Evolutionary conservation across 2,329 filamentous ascomycete species (phyloP).

Genomic region (Fusarium sp.): DNA sequence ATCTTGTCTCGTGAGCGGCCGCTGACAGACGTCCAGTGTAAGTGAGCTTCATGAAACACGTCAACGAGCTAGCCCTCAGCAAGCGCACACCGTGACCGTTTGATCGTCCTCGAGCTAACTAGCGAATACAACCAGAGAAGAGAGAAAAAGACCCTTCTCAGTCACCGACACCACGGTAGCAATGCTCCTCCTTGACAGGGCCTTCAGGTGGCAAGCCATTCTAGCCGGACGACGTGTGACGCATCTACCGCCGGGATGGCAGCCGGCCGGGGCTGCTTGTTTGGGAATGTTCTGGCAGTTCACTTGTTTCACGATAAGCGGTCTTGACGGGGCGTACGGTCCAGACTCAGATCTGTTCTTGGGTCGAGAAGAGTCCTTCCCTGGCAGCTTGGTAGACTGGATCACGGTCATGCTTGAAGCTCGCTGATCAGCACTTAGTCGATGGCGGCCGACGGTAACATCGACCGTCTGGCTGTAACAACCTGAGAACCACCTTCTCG

Average conservation of each 20-base stretch:
- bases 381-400: slow-evolving; percentile 9
- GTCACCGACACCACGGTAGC: not conserved
- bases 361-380: slow-evolving; percentile 14
- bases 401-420: slow-evolving; percentile 18
- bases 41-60: slow-evolving; percentile 33
- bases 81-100: slow-evolving; percentile 24
- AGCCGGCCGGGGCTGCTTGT: slow-evolving; percentile 37
- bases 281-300: slow-evolving; percentile 32
- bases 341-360: slow-evolving; percentile 33
- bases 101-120: slow-evolving; percentile 4
- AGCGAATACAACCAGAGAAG: slow-evolving; percentile 3
- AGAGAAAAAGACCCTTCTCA: not conserved
- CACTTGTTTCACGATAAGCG: slow-evolving; percentile 43
- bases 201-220: slow-evolving; percentile 24
- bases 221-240: slow-evolving; percentile 14
- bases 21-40: slow-evolving; percentile 24
- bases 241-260: slow-evolving; percentile 10
- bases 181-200: not conserved
- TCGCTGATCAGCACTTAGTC: slow-evolving; percentile 10
- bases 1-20: slow-evolving; percentile 7
- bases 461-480: slow-evolving; percentile 1
- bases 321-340: slow-evolving; percentile 32
- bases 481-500: slow-evolving; percentile 1
- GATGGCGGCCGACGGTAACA: slow-evolving; percentile 2
- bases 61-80: slow-evolving; percentile 20